Conservation (phyloP, 768 basidiomycete species). For the Omphalotus guepiniiformis region DNA sequence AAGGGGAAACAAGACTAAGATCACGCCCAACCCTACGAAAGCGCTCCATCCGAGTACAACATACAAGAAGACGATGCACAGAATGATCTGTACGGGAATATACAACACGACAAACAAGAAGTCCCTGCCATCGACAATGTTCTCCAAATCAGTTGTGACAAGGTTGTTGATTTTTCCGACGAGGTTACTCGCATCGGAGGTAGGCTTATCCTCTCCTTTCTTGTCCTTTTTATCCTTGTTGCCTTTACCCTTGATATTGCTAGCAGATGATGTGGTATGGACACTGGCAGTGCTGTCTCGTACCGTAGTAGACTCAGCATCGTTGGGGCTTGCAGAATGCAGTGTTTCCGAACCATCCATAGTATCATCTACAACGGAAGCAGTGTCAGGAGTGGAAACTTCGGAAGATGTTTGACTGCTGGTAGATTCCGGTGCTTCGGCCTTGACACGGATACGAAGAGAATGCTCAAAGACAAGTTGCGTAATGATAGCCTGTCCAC, state of each 20-base stretch:
- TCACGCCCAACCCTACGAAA: constrained; percentile 52
- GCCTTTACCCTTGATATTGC: not conserved
- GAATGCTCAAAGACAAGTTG: constrained; percentile 42
- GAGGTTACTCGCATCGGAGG: constrained; percentile 39
- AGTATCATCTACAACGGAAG: constrained; percentile 1
- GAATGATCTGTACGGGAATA: constrained; percentile 36
- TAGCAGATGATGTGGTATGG: not conserved
- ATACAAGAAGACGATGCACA: constrained; percentile 42
- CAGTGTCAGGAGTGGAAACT: constrained; percentile 3
- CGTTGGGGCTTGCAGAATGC: not conserved
- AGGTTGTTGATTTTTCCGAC: constrained; percentile 72
- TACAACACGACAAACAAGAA: constrained; percentile 31
- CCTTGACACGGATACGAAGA: constrained; percentile 60
- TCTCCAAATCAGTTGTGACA: constrained; percentile 56
- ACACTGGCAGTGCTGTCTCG: constrained; percentile 1
- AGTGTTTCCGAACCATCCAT: constrained; percentile 8
- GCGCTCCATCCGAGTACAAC: constrained; percentile 49
- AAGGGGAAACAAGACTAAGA: constrained; percentile 50
- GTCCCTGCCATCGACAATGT: constrained; percentile 30
- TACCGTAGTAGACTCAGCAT: not conserved
- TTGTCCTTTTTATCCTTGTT: constrained; percentile 6
- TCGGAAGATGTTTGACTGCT: not conserved
- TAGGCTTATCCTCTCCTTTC: constrained; percentile 9
- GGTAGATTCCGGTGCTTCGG: constrained; percentile 24
- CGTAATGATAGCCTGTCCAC: constrained; percentile 42